phyloP scores from a whole-genome alignment of 2,329 filamentous ascomycete species.

The Fusarium sp. region DNA sequence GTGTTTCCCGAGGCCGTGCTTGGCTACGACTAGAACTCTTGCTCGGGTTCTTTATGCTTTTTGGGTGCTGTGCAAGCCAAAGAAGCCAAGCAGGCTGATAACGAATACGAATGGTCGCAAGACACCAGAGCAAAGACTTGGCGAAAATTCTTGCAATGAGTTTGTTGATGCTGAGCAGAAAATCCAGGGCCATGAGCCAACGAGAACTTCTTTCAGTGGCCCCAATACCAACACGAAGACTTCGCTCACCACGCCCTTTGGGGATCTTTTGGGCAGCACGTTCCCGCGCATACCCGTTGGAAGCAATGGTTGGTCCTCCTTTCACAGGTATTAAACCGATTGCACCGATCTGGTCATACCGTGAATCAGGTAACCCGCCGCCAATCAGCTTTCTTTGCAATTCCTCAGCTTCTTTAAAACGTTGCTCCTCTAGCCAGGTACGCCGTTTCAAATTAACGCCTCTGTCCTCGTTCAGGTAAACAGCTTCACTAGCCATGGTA shows the following conservation, averaged over 20 bases:
- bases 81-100: constrained; percentile 63
- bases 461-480: constrained; percentile 91
- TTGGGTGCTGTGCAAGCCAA: constrained; percentile 60
- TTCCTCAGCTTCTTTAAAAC: constrained; percentile 79
- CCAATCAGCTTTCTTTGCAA: constrained; percentile 63
- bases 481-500: constrained; percentile 93
- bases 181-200: constrained; percentile 80
- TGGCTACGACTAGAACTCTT: constrained; percentile 31
- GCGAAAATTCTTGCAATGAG: constrained; percentile 50
- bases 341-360: constrained; percentile 64
- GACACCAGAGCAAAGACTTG: constrained; percentile 63
- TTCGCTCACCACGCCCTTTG: constrained; percentile 59
- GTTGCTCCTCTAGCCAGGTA: constrained; percentile 93
- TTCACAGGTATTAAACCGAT: constrained; percentile 67
- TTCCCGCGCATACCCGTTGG: constrained; percentile 75
- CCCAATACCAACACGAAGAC: constrained; percentile 74
- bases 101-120: constrained; percentile 58
- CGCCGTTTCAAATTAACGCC: constrained; percentile 76
- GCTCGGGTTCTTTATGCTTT: constrained; percentile 43
- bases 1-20: constrained; percentile 15
- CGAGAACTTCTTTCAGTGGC: constrained; percentile 81
- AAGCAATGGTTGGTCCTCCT: constrained; percentile 54
- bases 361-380: constrained; percentile 58
- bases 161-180: constrained; percentile 76
- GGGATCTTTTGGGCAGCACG: constrained; percentile 70